phyloP scores from a whole-genome alignment of 1,139 yeast species.

The Sugiyamaella pinicola region DNA sequence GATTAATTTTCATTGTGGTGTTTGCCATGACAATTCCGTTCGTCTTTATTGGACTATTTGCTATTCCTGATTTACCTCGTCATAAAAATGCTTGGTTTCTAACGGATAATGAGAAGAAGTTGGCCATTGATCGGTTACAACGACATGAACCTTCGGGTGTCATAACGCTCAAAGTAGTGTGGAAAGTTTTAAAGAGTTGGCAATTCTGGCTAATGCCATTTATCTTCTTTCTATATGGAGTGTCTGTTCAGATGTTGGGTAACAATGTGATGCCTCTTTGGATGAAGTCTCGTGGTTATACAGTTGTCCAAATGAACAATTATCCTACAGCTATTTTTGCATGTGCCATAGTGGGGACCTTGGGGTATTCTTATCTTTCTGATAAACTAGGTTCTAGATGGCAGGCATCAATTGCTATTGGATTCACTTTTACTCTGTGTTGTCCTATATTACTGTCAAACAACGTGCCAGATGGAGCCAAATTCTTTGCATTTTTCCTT shows the following conservation, averaged over 20 bases:
- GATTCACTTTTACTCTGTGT: slow-evolving; percentile 25
- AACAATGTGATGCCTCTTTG: slow-evolving; percentile 28
- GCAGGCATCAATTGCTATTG: slow-evolving; percentile 29
- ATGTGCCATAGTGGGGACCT: slow-evolving; percentile 23
- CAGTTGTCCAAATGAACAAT: slow-evolving; percentile 25
- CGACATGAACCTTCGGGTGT: slow-evolving; percentile 11
- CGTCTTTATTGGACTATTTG: slow-evolving; percentile 21
- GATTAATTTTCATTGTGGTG: slow-evolving; percentile 66
- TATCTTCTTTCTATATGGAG: slow-evolving; percentile 26
- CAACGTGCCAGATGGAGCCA: slow-evolving; percentile 22
- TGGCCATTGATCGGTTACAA: slow-evolving; percentile 21
- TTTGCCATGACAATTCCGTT: slow-evolving; percentile 24
- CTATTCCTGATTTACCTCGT: slow-evolving; percentile 24
- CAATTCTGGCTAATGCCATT: slow-evolving; percentile 27
- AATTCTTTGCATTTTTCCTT: slow-evolving; percentile 26
- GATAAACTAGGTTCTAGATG: slow-evolving; percentile 26
- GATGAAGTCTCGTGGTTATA: slow-evolving; percentile 27
- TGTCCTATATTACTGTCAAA: slow-evolving; percentile 24
- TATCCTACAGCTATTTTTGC: slow-evolving; percentile 28
- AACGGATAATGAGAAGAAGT: slow-evolving; percentile 24
- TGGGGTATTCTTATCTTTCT: slow-evolving; percentile 26
- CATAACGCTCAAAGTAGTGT: slow-evolving; percentile 7
- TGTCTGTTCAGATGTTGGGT: slow-evolving; percentile 27
- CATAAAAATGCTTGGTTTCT: slow-evolving; percentile 26
- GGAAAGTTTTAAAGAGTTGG: slow-evolving; percentile 19